A percentile compares a stretch with the other conserved stretches of the same genome.
Evolutionary conservation across 2,329 filamentous ascomycete genomes (phyloP).

Genomic region (Epichloe coenophiala): DNA sequence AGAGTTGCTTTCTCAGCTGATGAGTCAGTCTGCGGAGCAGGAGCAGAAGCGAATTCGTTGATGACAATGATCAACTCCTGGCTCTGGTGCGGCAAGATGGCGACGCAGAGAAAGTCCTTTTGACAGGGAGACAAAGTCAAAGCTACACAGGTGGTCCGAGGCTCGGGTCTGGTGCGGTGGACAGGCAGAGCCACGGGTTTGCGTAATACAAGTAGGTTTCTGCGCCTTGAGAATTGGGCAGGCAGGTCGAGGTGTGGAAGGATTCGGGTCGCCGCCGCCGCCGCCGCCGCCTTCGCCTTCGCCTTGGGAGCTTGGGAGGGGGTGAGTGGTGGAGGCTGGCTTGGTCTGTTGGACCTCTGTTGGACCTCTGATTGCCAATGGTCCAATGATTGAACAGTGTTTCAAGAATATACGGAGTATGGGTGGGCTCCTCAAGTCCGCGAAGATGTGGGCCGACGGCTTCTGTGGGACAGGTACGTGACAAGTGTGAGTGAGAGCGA

Average conservation of each 20-base stretch:
- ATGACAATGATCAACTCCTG: conserved; percentile 9
- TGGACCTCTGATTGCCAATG: neutral
- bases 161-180: conserved; percentile 8
- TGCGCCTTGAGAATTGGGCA: conserved; percentile 7
- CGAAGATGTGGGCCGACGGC: neutral
- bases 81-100: conserved; percentile 9
- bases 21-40: conserved; percentile 11
- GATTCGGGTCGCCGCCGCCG: conserved; percentile 2
- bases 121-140: conserved; percentile 8
- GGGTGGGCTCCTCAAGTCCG: neutral
- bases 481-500: neutral
- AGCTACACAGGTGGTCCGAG: conserved; percentile 12
- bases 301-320: neutral
- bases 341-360: neutral
- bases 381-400: conserved; percentile 1
- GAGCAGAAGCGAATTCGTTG: conserved; percentile 12
- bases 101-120: conserved; percentile 7
- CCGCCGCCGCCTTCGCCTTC: neutral
- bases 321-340: conserved; percentile 1
- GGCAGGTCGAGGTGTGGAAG: conserved; percentile 7
- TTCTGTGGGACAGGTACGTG: neutral
- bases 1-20: conserved; percentile 16
- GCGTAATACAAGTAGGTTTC: conserved; percentile 11
- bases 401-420: neutral
- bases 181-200: conserved; percentile 10